These are phyloP conservation scores for Leccinum subtestaceum DNA, from an alignment of 768 basidiomycete genomes.

Conservation along the genomic window DNA sequence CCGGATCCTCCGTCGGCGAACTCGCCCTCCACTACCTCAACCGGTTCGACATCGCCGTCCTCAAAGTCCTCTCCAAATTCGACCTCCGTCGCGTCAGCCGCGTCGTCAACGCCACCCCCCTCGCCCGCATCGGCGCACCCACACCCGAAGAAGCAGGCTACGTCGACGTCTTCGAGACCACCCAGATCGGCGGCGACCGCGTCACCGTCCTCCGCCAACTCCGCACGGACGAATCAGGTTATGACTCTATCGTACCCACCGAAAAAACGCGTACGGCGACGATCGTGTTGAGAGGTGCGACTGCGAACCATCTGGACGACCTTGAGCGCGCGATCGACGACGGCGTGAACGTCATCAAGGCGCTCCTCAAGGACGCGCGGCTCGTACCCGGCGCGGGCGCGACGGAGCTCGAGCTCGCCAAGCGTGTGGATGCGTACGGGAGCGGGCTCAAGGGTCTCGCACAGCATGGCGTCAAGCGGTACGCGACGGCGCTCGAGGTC, in stretches of 20 bases:
- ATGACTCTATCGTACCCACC: slow-evolving; percentile 39
- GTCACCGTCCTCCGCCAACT: slow-evolving; percentile 95
- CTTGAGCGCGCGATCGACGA: slow-evolving; percentile 96
- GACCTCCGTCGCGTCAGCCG: slow-evolving; percentile 92
- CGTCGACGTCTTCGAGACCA: slow-evolving; percentile 92
- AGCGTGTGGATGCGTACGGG: slow-evolving; percentile 81
- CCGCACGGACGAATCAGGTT: slow-evolving; percentile 59
- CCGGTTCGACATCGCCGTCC: slow-evolving; percentile 87
- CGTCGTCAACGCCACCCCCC: slow-evolving; percentile 93
- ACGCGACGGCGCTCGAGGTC: slow-evolving; percentile 86
- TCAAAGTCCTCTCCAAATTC: slow-evolving; percentile 98
- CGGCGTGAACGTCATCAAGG: slow-evolving; percentile 94
- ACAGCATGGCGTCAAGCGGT: slow-evolving; percentile 92
- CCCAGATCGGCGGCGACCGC: slow-evolving; percentile 95
- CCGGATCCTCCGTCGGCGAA: slow-evolving; percentile 90
- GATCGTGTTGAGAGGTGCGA: slow-evolving; percentile 93
- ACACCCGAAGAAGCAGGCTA: slow-evolving; percentile 94
- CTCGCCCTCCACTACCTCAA: slow-evolving; percentile 97
- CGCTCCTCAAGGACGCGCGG: slow-evolving; percentile 83
- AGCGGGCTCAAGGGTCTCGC: slow-evolving; percentile 84
- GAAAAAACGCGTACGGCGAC: slow-evolving; percentile 90
- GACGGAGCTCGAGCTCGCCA: slow-evolving; percentile 88
- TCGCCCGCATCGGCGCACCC: slow-evolving; percentile 93
- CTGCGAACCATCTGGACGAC: slow-evolving; percentile 91
- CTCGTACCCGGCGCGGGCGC: slow-evolving; percentile 95